Evolutionary conservation across 2,329 filamentous ascomycete species (phyloP).

Genomic region (Stagonosporopsis chrysanthemi): DNA sequence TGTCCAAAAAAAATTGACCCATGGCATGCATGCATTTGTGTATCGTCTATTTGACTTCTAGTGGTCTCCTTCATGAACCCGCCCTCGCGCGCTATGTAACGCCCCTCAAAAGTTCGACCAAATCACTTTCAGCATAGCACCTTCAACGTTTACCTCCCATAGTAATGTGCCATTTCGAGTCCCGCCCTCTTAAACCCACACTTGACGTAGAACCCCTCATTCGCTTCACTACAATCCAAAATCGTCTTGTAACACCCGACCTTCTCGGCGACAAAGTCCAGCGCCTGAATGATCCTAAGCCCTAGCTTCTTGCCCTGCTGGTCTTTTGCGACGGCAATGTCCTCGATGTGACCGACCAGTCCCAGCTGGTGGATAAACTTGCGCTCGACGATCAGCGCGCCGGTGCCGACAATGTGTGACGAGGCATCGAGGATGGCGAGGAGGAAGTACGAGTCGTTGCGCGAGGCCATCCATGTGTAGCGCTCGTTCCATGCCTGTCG

Average conservation of each 20-base stretch:
- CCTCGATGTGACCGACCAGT: constrained; percentile 93
- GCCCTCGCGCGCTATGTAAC: constrained; percentile 1
- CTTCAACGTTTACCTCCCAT: constrained; percentile 50
- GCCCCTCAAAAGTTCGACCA: constrained; percentile 6
- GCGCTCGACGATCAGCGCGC: constrained; percentile 87
- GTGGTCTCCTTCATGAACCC: background rate
- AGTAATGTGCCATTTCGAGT: constrained; percentile 97
- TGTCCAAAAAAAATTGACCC: background rate
- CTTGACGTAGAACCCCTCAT: constrained; percentile 98
- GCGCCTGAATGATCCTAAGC: constrained; percentile 87
- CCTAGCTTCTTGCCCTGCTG: constrained; percentile 98
- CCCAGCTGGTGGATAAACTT: constrained; percentile 90
- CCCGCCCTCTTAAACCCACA: constrained; percentile 93
- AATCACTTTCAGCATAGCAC: background rate
- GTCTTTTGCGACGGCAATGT: constrained; percentile 93
- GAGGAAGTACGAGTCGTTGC: constrained; percentile 82
- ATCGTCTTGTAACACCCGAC: constrained; percentile 98
- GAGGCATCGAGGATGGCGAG: constrained; percentile 82
- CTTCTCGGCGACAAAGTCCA: constrained; percentile 86
- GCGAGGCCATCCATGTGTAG: constrained; percentile 80
- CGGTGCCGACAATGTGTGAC: constrained; percentile 82
- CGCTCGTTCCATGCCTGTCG: constrained; percentile 70
- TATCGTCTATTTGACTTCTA: constrained; percentile 9
- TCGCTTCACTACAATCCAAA: constrained; percentile 93
- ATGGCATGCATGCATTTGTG: background rate